These are phyloP conservation scores for Litsea cubeba DNA, from an alignment of 164 flowering plant species.

Conservation along the genomic window DNA sequence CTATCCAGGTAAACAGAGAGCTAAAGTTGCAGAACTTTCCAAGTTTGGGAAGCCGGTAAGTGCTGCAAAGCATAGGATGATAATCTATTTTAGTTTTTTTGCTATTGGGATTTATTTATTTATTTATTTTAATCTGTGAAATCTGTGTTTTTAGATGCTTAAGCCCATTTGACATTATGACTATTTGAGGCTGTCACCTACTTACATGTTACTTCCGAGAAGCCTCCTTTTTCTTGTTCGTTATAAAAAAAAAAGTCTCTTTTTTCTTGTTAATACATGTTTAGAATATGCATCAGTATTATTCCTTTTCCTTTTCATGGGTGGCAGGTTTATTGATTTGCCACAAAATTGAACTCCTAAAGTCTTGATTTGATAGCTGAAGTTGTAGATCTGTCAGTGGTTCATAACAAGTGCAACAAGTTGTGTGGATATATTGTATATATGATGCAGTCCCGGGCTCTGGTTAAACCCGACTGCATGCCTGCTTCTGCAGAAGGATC, in stretches of 20 bases:
- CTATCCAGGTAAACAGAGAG: conserved; percentile 69
- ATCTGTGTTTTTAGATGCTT: background rate
- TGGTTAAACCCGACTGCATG: no score
- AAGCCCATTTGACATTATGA: background rate
- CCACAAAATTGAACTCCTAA: background rate
- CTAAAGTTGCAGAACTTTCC: conserved; percentile 59
- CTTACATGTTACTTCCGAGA: background rate
- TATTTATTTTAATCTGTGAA: background rate
- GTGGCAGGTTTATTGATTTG: background rate
- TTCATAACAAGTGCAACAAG: background rate
- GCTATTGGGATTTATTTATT: no score
- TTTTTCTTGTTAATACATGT: background rate
- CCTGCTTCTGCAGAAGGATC: no score
- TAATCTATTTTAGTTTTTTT: background rate
- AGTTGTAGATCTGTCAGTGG: background rate
- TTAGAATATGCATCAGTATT: background rate
- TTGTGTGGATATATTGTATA: no score
- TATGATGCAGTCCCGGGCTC: no score
- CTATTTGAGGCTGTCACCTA: background rate
- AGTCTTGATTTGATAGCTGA: background rate
- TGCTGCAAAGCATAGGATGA: conserved; percentile 5
- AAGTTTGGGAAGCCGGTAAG: conserved; percentile 86
- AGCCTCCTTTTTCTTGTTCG: background rate
- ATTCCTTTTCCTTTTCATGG: background rate
- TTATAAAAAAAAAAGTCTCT: background rate